Conservation (phyloP, 208 protist species). For the Trypanosoma mega region DNA sequence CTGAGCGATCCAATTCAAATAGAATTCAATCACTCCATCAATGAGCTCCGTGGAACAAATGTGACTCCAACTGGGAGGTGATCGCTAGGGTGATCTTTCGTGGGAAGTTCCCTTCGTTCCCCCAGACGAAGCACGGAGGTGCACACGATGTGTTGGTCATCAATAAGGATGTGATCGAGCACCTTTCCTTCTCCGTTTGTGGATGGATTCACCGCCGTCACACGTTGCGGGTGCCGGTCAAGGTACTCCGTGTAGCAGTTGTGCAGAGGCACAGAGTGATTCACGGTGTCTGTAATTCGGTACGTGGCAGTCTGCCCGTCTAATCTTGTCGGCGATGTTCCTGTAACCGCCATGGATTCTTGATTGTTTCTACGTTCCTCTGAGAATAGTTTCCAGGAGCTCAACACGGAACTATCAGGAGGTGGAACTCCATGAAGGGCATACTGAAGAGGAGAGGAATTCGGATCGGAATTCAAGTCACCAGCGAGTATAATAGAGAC, state of each 20-base stretch:
- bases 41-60: slow-evolving; percentile 32
- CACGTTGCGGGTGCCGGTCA: slow-evolving; percentile 42
- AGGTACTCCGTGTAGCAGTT: slow-evolving; percentile 76
- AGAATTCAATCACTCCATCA: background rate
- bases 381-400: slow-evolving; percentile 33
- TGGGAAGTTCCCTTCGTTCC: slow-evolving; percentile 50
- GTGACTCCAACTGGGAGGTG: slow-evolving; percentile 80
- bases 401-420: slow-evolving; percentile 36
- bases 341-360: background rate
- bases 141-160: slow-evolving; percentile 51
- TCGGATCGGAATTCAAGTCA: slow-evolving; percentile 83
- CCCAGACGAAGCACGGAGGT: slow-evolving; percentile 58
- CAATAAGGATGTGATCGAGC: slow-evolving; percentile 83
- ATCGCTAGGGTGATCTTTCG: slow-evolving; percentile 62
- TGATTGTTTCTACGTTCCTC: background rate
- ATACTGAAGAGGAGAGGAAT: slow-evolving; percentile 46
- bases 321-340: background rate
- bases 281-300: slow-evolving; percentile 16
- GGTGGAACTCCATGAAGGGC: slow-evolving; percentile 38
- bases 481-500: slow-evolving; percentile 68
- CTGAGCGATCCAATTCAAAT: too few species aligned
- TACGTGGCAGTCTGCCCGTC: background rate
- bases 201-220: slow-evolving; percentile 76
- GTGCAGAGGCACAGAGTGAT: slow-evolving; percentile 45
- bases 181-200: slow-evolving; percentile 78